Base-by-base conservation (phyloP, 768 basidiomycete species). In the Hericium erinaceus region DNA sequence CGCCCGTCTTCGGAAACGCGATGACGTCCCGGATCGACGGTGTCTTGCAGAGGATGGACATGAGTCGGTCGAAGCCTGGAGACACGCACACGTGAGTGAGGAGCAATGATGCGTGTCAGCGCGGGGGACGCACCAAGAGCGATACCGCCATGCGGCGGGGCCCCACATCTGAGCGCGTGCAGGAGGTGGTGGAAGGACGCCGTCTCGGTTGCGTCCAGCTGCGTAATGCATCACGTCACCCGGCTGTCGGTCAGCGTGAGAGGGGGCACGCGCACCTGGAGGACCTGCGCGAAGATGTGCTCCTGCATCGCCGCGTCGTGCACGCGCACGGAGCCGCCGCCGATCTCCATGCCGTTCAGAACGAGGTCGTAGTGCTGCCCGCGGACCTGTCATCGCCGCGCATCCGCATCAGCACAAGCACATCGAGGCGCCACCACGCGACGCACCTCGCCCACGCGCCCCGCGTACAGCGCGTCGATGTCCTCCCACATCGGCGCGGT, bases 351-450 rank as follows among this genome's bases (percentile, higher is more conserved):
- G 6, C 94, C 94, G 69, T 98, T 93, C 61, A 98, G 69, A 28
- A 98, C 93, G 46, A 98, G 83, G 74, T 98, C 94, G 67, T 97
- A 98, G 70, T 98, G 94, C 68, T 98, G 94, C 16, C 93, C 94
- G 55, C 94, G 84, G 64, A 95, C 87, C 87, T 92, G 67, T 12
- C 41, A 39, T 44, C 52, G 58, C 59, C 55, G 53, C 38, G 22
- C 22, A 22, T 22, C 22, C 22, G 38, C 55, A 20, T 52, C 48
- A 50, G 49, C 54, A 44, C 50, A 16, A 24, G 40, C 18, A 38
- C 20, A 55, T 20, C 62, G 65, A 82, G 81, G 64, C 75, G 69
- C 28, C 16, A 39, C 37, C 46, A 12, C 22, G 28, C 3, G 48
- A 64, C 69, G 58, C 39, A 77, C 77, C 64, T 72, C 68, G 54